phyloP scores from a whole-genome alignment of 2,329 filamentous ascomycete genomes.

The Teratosphaeria zuluensis region DNA sequence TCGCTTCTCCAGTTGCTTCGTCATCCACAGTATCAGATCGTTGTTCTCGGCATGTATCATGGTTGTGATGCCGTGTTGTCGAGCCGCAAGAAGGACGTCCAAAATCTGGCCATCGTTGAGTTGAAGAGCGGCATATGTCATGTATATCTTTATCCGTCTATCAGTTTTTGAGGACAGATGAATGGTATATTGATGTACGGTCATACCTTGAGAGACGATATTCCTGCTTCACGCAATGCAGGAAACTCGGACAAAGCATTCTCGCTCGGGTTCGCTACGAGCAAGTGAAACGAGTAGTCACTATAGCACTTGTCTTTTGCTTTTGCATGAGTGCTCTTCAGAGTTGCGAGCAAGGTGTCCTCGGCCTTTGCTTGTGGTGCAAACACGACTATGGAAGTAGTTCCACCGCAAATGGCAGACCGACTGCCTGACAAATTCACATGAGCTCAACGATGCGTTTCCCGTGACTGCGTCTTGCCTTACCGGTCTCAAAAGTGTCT shows the following conservation, averaged over 20 bases:
- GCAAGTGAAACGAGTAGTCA: constrained; percentile 49
- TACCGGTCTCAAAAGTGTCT: constrained; percentile 36
- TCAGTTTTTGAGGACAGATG: neutral
- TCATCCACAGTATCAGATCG: constrained; percentile 38
- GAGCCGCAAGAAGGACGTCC: constrained; percentile 40
- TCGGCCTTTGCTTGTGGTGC: constrained; percentile 43
- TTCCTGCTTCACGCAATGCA: constrained; percentile 26
- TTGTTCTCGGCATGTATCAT: constrained; percentile 43
- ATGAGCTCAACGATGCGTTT: neutral
- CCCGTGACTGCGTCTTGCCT: neutral
- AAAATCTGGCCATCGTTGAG: constrained; percentile 40
- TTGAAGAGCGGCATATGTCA: neutral
- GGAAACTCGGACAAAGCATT: constrained; percentile 24
- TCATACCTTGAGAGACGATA: constrained; percentile 43
- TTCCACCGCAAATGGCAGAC: constrained; percentile 49
- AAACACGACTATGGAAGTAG: constrained; percentile 50
- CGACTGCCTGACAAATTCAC: constrained; percentile 30
- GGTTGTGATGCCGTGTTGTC: constrained; percentile 37
- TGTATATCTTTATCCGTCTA: neutral
- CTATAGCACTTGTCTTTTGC: constrained; percentile 40
- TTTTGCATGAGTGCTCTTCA: constrained; percentile 10
- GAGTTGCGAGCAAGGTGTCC: constrained; percentile 29
- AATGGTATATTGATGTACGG: neutral
- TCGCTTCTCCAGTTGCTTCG: constrained; percentile 29
- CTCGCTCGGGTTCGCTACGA: constrained; percentile 38